These are phyloP conservation scores for Heterobasidion occidentale DNA, from an alignment of 1,284 basidiomycete genomes.

Conservation along the genomic window DNA sequence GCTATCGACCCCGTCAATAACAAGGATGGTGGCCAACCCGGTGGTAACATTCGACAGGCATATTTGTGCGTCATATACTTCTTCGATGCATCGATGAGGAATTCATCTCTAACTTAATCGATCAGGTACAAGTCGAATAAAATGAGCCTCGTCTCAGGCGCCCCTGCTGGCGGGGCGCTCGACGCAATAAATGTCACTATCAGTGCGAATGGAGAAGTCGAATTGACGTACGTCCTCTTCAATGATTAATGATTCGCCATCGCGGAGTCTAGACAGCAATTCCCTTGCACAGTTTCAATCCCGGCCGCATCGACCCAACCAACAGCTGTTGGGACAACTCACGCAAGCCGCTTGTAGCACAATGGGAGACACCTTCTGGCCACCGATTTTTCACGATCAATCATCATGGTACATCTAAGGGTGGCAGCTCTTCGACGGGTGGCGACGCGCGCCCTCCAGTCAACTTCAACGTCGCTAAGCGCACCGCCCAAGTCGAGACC, in stretches of 20 bases:
- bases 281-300: conserved; percentile 41
- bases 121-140: conserved; percentile 41
- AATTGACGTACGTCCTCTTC: conserved; percentile 31
- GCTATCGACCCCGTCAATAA: conserved; percentile 46
- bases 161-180: conserved; percentile 38
- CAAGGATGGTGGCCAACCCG: conserved; percentile 55
- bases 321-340: conserved; percentile 50
- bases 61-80: conserved; percentile 32
- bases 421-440: conserved; percentile 44
- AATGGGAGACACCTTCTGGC: conserved; percentile 42
- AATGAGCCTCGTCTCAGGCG: conserved; percentile 39
- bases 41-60: conserved; percentile 58
- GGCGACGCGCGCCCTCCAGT: conserved; percentile 54
- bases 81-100: not conserved
- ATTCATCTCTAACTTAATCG: not conserved
- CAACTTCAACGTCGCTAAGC: conserved; percentile 40
- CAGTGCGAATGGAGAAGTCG: conserved; percentile 27
- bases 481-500: conserved; percentile 42
- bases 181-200: conserved; percentile 35
- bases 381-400: conserved; percentile 51
- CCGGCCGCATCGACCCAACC: conserved; percentile 53
- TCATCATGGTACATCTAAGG: conserved; percentile 54
- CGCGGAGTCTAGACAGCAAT: not conserved
- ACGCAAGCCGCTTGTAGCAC: conserved; percentile 55
- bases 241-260: not conserved